These are phyloP conservation scores for Tagetes erecta DNA, from an alignment of 129 eudicot genomes.

Conservation along the genomic window DNA sequence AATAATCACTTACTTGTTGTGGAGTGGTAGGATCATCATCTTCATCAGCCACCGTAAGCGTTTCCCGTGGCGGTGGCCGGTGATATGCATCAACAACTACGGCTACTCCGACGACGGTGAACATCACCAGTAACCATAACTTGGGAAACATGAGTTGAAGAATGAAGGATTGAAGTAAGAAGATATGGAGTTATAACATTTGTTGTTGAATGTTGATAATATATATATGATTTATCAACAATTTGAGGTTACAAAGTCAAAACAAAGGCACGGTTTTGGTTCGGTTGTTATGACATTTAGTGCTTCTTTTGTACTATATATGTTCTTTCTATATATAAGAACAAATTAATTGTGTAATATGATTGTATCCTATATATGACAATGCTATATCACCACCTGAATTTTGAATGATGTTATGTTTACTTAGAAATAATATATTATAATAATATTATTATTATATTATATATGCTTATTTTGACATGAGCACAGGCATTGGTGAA, in stretches of 20 bases:
- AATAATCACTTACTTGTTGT: slow-evolving; percentile 42
- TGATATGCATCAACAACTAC: slow-evolving; percentile 24
- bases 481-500: too few species aligned
- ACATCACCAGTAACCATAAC: slow-evolving; percentile 11
- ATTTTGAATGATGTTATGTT: not conserved
- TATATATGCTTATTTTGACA: too few species aligned
- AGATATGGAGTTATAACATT: not conserved
- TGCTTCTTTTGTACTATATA: not conserved
- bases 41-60: slow-evolving; percentile 18
- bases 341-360: not conserved
- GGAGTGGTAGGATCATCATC: slow-evolving; percentile 40
- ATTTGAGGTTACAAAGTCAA: not conserved
- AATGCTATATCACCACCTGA: not conserved
- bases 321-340: not conserved
- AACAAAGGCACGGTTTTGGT: not conserved
- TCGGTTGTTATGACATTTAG: not conserved
- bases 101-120: slow-evolving; percentile 24
- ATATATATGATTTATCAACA: not conserved
- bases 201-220: not conserved
- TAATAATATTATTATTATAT: too few species aligned
- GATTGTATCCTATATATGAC: not conserved
- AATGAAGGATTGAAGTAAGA: not conserved
- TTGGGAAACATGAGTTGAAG: not conserved
- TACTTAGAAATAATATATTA: too few species aligned
- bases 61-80: slow-evolving; percentile 43